Percentiles rank a stretch among this genome's conserved stretches.
These are phyloP conservation scores for Dioscorea alata DNA, from an alignment of 106 monocot species.

Conservation along the genomic window DNA sequence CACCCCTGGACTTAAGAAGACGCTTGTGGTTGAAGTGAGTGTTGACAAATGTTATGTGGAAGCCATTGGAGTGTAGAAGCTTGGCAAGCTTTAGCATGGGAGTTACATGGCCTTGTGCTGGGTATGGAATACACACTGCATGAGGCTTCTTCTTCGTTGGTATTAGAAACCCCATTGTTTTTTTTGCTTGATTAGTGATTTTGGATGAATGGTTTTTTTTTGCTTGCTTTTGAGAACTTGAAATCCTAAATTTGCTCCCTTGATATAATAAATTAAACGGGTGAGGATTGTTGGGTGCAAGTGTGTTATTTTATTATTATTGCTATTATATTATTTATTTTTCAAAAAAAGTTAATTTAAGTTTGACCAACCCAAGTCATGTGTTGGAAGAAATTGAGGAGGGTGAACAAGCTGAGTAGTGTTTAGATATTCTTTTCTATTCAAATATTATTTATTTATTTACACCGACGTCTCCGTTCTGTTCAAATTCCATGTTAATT, in stretches of 20 bases:
- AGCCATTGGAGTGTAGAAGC: conserved; percentile 15
- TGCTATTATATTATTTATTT: no score
- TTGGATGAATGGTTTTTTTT: neutral
- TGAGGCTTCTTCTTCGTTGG: neutral
- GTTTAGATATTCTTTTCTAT: neutral
- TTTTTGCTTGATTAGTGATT: neutral
- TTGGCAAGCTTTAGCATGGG: conserved; percentile 21
- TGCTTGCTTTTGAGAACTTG: neutral
- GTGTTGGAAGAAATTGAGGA: no score
- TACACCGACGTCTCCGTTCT: neutral
- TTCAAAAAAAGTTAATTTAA: no score
- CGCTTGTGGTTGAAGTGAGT: conserved; percentile 21
- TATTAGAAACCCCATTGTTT: neutral
- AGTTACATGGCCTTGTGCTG: conserved; percentile 2
- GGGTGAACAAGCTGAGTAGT: no score
- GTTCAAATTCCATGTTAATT: no score
- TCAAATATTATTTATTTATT: neutral
- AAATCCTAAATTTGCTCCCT: neutral
- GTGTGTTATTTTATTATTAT: neutral
- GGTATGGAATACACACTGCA: neutral
- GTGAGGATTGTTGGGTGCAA: neutral
- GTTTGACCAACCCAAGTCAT: no score
- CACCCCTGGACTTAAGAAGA: conserved; percentile 10
- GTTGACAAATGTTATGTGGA: conserved; percentile 31
- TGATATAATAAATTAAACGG: neutral